phyloP scores from a whole-genome alignment of 495 filamentous ascomycete genomes.

The Xylaria longipes region DNA sequence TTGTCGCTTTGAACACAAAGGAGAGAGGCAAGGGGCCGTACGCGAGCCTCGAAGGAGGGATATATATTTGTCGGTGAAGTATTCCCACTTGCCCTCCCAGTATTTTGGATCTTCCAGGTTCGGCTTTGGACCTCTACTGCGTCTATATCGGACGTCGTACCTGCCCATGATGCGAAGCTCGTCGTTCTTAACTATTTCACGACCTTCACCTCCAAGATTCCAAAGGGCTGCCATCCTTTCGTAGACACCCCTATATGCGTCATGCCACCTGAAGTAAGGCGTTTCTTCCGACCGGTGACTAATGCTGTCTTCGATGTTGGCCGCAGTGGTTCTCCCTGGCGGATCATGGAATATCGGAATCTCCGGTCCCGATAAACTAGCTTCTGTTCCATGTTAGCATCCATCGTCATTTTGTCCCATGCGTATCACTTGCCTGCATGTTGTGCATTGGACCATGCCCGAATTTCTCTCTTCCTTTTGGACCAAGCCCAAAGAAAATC shows the following conservation, averaged over 20 bases:
- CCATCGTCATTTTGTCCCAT: neutral
- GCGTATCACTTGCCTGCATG: neutral
- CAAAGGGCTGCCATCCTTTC: constrained; percentile 12
- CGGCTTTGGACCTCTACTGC: constrained; percentile 5
- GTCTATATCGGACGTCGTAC: neutral
- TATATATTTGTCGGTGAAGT: constrained; percentile 2
- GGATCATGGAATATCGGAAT: neutral
- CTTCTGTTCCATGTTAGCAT: neutral
- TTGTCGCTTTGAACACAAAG: neutral
- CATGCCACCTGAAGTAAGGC: neutral
- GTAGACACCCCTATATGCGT: constrained; percentile 10
- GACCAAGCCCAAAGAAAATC: neutral
- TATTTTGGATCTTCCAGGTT: constrained; percentile 3
- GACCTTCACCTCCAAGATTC: neutral
- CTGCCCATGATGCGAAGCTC: neutral
- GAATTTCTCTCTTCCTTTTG: neutral
- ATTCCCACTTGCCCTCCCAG: constrained; percentile 11
- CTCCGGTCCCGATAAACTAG: no score
- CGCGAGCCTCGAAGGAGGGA: neutral
- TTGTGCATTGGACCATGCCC: neutral
- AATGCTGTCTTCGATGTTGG: neutral
- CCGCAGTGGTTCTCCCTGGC: no score
- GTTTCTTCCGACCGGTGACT: neutral
- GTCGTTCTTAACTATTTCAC: neutral
- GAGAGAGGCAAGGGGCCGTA: neutral